Conservation (phyloP, 495 filamentous ascomycete genomes). For the Endocarpon pusillum region DNA sequence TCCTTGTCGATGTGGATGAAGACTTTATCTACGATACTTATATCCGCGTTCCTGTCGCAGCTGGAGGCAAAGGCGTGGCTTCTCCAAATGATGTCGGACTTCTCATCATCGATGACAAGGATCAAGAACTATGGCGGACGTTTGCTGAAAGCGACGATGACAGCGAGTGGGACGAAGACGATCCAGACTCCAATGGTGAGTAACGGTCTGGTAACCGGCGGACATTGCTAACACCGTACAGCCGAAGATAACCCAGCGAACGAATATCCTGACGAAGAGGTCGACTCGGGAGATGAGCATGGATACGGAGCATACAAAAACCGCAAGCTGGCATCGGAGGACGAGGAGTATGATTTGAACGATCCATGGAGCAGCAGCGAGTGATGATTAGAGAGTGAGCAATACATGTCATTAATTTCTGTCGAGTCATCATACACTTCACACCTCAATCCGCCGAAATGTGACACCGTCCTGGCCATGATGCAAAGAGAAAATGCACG, state of each 20-base stretch:
- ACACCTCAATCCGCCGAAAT: too few relatives aligned
- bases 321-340: constrained; percentile 27
- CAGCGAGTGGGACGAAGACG: constrained; percentile 39
- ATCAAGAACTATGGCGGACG: constrained; percentile 39
- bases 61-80: constrained; percentile 6
- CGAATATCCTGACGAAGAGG: constrained; percentile 52
- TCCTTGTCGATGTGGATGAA: constrained; percentile 25
- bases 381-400: too few relatives aligned
- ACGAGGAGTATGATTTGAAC: constrained; percentile 40
- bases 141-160: constrained; percentile 37
- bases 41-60: constrained; percentile 25
- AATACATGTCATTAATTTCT: too few relatives aligned
- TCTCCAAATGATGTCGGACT: constrained; percentile 33
- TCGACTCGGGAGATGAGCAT: constrained; percentile 38
- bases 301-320: constrained; percentile 33
- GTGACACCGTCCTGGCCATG: too few relatives aligned
- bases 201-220: constrained; percentile 1
- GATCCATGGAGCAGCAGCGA: too few relatives aligned
- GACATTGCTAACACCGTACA: constrained; percentile 13
- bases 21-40: constrained; percentile 51
- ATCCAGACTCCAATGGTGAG: constrained; percentile 44
- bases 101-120: constrained; percentile 40
- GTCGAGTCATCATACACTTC: too few relatives aligned
- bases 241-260: constrained; percentile 49
- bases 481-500: too few relatives aligned